These are phyloP conservation scores for Colletotrichum cereale DNA, from an alignment of 2,329 filamentous ascomycete species.

Conservation along the genomic window DNA sequence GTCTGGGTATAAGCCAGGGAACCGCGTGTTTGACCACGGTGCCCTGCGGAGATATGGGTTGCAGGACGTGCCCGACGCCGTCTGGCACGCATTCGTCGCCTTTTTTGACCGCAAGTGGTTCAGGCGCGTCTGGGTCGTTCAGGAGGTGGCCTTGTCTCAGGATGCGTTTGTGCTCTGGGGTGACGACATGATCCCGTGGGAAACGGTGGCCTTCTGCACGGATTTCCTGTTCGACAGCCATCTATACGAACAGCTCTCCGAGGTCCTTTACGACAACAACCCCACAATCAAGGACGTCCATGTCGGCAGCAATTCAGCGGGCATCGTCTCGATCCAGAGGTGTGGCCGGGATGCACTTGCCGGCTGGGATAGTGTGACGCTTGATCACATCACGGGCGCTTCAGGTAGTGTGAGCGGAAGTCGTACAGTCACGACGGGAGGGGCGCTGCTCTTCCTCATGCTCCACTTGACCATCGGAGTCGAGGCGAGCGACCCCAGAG, in stretches of 20 bases:
- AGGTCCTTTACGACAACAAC: conserved; percentile 27
- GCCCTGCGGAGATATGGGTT: conserved; percentile 13
- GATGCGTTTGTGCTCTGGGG: conserved; percentile 39
- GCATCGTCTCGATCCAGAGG: conserved; percentile 33
- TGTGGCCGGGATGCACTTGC: conserved; percentile 19
- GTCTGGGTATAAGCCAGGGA: neutral
- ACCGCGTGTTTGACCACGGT: conserved; percentile 2
- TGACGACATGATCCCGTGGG: conserved; percentile 27
- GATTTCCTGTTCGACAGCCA: conserved; percentile 29
- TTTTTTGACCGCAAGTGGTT: conserved; percentile 41
- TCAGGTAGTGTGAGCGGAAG: neutral
- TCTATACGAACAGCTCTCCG: conserved; percentile 27
- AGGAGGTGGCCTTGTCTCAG: conserved; percentile 37
- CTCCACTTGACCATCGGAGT: conserved; percentile 35
- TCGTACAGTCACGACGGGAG: neutral
- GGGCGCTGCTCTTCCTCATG: conserved; percentile 39
- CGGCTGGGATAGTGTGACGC: conserved; percentile 22
- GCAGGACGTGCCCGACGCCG: neutral
- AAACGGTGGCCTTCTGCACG: conserved; percentile 28
- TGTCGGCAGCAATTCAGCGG: conserved; percentile 20
- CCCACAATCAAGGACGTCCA: conserved; percentile 21
- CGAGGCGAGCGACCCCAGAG: conserved; percentile 39
- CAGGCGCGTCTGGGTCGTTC: conserved; percentile 40
- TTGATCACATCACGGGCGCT: conserved; percentile 20
- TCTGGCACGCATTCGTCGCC: conserved; percentile 34